phyloP scores from a whole-genome alignment of 2,329 filamentous ascomycete genomes.

The Fusarium sterilihyphosum region DNA sequence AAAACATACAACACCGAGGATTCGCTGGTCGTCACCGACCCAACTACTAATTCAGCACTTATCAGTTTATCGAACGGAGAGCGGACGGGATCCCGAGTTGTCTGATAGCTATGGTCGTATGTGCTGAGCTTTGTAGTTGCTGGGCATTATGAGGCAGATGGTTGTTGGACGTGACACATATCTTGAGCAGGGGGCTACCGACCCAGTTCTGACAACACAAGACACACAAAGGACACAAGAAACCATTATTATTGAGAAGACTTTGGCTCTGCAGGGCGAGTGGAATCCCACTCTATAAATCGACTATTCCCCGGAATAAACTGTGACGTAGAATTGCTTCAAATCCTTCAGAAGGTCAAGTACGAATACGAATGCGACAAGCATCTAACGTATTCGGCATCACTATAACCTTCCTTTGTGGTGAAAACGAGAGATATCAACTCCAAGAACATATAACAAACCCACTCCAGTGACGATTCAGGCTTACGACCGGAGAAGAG shows the following conservation, averaged over 20 bases:
- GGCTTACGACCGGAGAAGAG: neutral
- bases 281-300: too few species aligned
- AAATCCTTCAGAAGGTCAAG: neutral
- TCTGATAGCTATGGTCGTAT: conserved; percentile 33
- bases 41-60: conserved; percentile 30
- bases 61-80: conserved; percentile 31
- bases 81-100: conserved; percentile 31
- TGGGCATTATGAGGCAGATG: neutral
- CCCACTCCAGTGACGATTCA: neutral
- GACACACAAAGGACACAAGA: neutral
- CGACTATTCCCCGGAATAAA: neutral
- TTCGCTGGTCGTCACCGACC: conserved; percentile 30
- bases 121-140: neutral
- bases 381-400: conserved; percentile 6
- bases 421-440: neutral
- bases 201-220: neutral
- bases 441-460: neutral
- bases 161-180: neutral
- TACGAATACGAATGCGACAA: conserved; percentile 30
- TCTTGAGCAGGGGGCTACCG: neutral
- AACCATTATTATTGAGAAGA: rapidly evolving
- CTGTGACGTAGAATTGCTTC: neutral
- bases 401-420: neutral
- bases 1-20: too few species aligned
- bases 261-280: neutral